Percentiles rank a stretch among this genome's conserved stretches.
phyloP scores from a whole-genome alignment of 2,329 filamentous ascomycete species.

The Immersiporthe knoxdaviesiana region DNA sequence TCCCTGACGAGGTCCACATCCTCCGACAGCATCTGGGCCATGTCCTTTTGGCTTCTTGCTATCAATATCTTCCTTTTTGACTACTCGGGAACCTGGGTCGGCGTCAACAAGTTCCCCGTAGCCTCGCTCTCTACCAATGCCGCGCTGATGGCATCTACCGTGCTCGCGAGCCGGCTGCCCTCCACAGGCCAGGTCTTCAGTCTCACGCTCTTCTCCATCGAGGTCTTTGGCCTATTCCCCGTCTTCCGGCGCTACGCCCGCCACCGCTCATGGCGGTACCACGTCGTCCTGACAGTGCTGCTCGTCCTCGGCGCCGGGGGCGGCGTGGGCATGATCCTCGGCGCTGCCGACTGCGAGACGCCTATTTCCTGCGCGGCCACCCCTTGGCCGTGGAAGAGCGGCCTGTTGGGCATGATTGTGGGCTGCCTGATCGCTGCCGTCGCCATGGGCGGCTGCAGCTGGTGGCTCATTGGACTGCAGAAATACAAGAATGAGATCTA shows the following conservation, averaged over 20 bases:
- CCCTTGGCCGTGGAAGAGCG: slow-evolving; percentile 57
- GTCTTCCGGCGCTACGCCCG: slow-evolving; percentile 90
- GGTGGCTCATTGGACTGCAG: slow-evolving; percentile 96
- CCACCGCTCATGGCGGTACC: slow-evolving; percentile 79
- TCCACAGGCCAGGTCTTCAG: slow-evolving; percentile 94
- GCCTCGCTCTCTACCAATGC: slow-evolving; percentile 89
- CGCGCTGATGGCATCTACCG: slow-evolving; percentile 93
- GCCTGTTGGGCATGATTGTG: slow-evolving; percentile 73
- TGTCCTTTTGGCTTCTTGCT: slow-evolving; percentile 88
- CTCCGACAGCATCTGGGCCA: slow-evolving; percentile 94
- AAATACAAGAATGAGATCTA: slow-evolving; percentile 99
- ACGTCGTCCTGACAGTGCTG: slow-evolving; percentile 73
- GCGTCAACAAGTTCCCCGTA: slow-evolving; percentile 61
- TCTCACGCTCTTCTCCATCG: slow-evolving; percentile 92
- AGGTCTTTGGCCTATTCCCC: slow-evolving; percentile 97
- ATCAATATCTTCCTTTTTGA: slow-evolving; percentile 99
- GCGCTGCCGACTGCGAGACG: slow-evolving; percentile 40
- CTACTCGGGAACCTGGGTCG: slow-evolving; percentile 74
- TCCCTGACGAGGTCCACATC: slow-evolving; percentile 93
- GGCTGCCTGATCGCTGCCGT: slow-evolving; percentile 75
- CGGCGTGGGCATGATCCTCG: slow-evolving; percentile 69
- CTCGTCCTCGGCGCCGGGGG: slow-evolving; percentile 80
- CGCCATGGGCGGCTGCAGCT: slow-evolving; percentile 90
- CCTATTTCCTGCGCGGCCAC: slow-evolving; percentile 34
- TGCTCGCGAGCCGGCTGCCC: slow-evolving; percentile 85